phyloP scores from a whole-genome alignment of 495 filamentous ascomycete genomes.

The Aspergillus kassunensis region DNA sequence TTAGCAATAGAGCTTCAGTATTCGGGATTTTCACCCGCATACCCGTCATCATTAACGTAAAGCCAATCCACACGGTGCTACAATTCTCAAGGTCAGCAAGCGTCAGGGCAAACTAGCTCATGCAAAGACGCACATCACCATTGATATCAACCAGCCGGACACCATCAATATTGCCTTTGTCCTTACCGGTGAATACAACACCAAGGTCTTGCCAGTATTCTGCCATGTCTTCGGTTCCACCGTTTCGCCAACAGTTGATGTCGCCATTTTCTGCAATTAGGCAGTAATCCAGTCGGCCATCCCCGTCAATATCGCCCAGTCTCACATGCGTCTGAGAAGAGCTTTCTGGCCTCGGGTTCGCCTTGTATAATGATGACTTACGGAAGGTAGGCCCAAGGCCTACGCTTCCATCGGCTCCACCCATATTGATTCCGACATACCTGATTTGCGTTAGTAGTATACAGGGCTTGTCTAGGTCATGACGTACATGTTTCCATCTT shows the following conservation, averaged over 20 bases:
- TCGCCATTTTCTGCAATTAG: not conserved
- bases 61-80: not conserved
- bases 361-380: not conserved
- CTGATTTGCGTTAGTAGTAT: not conserved
- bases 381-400: not conserved
- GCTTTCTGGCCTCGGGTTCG: not conserved
- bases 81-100: not conserved
- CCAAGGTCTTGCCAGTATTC: conserved; percentile 20
- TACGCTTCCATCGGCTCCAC: no score
- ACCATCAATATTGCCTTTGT: conserved; percentile 17
- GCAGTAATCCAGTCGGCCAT: not conserved
- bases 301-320: conserved; percentile 2
- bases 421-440: not conserved
- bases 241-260: not conserved
- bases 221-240: not conserved
- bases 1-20: not conserved
- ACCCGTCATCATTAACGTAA: not conserved
- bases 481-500: not conserved
- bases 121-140: conserved; percentile 18
- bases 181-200: conserved; percentile 17
- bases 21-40: not conserved
- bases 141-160: conserved; percentile 30
- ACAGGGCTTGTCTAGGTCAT: not conserved
- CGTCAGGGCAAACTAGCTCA: not conserved
- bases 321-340: not conserved